These are phyloP conservation scores for Phellinidium pouzarii DNA, from an alignment of 1,284 basidiomycete genomes.

Conservation along the genomic window DNA sequence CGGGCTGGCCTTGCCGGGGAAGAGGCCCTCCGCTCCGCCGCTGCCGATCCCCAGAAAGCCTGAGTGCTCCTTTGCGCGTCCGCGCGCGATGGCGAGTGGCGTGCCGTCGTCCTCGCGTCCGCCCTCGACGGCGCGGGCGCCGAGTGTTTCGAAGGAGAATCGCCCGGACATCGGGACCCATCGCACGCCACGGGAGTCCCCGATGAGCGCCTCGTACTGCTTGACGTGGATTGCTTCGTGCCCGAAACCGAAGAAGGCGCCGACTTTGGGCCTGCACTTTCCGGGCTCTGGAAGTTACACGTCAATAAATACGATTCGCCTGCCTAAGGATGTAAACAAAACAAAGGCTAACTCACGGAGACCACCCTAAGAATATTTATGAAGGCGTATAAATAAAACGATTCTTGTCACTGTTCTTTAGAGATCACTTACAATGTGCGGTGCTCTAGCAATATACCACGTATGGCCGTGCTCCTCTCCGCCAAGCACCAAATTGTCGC, in stretches of 20 bases:
- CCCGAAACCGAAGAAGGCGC: constrained; percentile 9
- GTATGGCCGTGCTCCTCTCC: background rate
- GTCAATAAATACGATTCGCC: too few relatives aligned
- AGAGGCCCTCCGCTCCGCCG: constrained; percentile 39
- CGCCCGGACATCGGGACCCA: constrained; percentile 50
- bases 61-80: constrained; percentile 24
- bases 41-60: constrained; percentile 12
- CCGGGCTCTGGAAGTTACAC: constrained; percentile 16
- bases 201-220: constrained; percentile 46
- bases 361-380: constrained; percentile 36
- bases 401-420: background rate
- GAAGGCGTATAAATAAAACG: background rate
- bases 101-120: constrained; percentile 58
- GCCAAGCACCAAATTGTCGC: background rate
- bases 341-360: constrained; percentile 24
- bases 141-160: constrained; percentile 33
- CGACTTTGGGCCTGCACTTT: constrained; percentile 11
- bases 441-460: constrained; percentile 4
- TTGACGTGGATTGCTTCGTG: constrained; percentile 18
- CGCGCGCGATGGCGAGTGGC: constrained; percentile 55
- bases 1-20: constrained; percentile 60
- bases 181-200: constrained; percentile 45
- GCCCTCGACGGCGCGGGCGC: constrained; percentile 54
- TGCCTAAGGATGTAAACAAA: too few relatives aligned
- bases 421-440: background rate